phyloP scores from a whole-genome alignment of 2,329 filamentous ascomycete genomes.

The Coniochaeta ligniaria region DNA sequence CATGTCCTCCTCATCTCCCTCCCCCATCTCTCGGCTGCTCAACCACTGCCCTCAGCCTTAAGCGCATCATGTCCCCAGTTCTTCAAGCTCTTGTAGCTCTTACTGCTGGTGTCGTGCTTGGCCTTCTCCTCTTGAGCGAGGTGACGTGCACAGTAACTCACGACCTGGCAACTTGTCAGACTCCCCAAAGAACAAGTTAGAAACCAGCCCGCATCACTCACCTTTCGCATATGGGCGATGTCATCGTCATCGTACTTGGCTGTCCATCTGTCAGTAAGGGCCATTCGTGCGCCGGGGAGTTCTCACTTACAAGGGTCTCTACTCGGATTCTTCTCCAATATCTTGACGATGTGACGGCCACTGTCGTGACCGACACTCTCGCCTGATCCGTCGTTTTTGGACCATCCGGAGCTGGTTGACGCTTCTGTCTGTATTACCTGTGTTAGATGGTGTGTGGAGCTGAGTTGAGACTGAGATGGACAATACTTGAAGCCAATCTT shows the following conservation, averaged over 20 bases:
- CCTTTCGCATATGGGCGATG: conserved; percentile 42
- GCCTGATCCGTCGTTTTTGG: conserved; percentile 41
- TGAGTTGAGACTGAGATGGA: neutral
- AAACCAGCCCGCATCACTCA: neutral
- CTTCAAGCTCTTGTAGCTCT: conserved; percentile 42
- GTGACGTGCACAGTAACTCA: conserved; percentile 52
- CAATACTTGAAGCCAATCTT: conserved; percentile 41
- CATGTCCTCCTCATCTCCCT: neutral
- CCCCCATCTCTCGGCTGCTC: neutral
- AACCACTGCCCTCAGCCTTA: conserved; percentile 15
- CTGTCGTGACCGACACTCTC: conserved; percentile 52
- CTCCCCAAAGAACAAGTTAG: too few species aligned
- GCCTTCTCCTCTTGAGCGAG: conserved; percentile 50
- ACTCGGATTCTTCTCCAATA: conserved; percentile 46
- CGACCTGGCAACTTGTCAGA: conserved; percentile 25
- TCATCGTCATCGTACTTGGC: conserved; percentile 37
- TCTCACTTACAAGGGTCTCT: conserved; percentile 28
- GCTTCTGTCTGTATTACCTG: conserved; percentile 20
- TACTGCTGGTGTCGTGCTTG: conserved; percentile 31
- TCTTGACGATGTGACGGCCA: conserved; percentile 49
- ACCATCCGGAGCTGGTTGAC: conserved; percentile 44
- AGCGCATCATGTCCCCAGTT: conserved; percentile 43
- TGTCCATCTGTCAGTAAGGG: neutral
- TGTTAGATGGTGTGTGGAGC: neutral
- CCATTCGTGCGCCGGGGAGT: neutral